Conservation (phyloP, 2,329 filamentous ascomycete species). For the Fusarium sterilihyphosum region DNA sequence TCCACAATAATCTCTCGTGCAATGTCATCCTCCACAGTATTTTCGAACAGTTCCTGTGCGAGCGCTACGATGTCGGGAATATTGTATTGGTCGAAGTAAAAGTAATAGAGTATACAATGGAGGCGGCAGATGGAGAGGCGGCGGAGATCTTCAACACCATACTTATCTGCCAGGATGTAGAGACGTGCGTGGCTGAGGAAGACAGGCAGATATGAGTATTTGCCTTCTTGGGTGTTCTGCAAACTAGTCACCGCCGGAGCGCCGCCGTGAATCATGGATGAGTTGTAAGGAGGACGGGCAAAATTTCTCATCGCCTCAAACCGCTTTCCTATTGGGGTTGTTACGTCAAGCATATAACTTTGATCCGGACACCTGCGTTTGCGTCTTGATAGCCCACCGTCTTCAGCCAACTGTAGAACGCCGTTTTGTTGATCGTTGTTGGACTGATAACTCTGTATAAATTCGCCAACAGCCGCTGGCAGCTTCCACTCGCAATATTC, state of each 20-base stretch:
- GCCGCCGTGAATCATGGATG: neutral
- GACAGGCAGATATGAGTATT: conserved; percentile 18
- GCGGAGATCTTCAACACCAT: conserved; percentile 31
- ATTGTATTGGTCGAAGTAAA: conserved; percentile 22
- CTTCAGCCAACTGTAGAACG: neutral
- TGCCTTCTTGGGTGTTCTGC: neutral
- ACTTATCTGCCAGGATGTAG: conserved; percentile 43
- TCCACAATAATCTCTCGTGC: conserved; percentile 30
- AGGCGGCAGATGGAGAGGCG: conserved; percentile 31
- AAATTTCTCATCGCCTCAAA: conserved; percentile 30
- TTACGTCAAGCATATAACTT: neutral
- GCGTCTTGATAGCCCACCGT: neutral
- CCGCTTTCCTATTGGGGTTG: conserved; percentile 5
- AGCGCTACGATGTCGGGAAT: conserved; percentile 33
- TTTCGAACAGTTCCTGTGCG: conserved; percentile 33
- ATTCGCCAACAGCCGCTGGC: conserved; percentile 11
- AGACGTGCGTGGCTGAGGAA: conserved; percentile 39
- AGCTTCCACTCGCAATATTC: conserved; percentile 1
- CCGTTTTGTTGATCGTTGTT: neutral
- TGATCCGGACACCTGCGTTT: conserved; percentile 7
- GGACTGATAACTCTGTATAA: neutral
- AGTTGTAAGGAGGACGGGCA: neutral
- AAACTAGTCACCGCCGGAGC: neutral
- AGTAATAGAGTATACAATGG: conserved; percentile 23
- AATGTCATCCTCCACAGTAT: conserved; percentile 33